Percentiles rank a stretch among this genome's conserved stretches.
phyloP scores from a whole-genome alignment of 768 basidiomycete species.

The Amanita phalloides region DNA sequence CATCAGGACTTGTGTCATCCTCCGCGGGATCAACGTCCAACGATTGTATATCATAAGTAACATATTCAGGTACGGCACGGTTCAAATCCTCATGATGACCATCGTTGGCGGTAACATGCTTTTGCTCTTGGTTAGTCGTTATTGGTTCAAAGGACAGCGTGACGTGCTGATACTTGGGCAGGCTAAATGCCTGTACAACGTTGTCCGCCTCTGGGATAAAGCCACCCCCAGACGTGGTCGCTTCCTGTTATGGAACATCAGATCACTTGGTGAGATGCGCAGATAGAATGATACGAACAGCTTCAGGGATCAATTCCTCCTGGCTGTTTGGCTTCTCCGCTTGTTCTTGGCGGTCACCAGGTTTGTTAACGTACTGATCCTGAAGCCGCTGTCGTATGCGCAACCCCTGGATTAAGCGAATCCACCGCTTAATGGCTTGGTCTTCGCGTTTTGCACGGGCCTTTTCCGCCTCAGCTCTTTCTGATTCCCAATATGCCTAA shows the following conservation, averaged over 20 bases:
- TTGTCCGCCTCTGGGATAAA: constrained; percentile 63
- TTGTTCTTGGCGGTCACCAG: not conserved
- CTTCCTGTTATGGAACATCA: constrained; percentile 5
- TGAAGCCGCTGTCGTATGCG: constrained; percentile 77
- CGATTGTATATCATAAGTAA: constrained; percentile 26
- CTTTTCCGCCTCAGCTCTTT: constrained; percentile 68
- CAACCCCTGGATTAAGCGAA: constrained; percentile 77
- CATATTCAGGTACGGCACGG: constrained; percentile 14
- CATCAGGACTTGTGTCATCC: constrained; percentile 7
- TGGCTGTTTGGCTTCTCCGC: constrained; percentile 5
- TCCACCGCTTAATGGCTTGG: constrained; percentile 80
- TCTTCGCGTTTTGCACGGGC: constrained; percentile 69
- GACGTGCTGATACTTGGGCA: constrained; percentile 48
- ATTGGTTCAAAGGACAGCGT: constrained; percentile 12
- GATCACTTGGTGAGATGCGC: not conserved
- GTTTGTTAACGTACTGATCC: constrained; percentile 48
- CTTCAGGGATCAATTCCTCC: constrained; percentile 6
- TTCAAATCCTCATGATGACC: constrained; percentile 12
- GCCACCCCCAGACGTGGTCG: constrained; percentile 16
- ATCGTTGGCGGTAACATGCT: not conserved
- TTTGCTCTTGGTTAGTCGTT: not conserved
- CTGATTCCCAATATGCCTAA: constrained; percentile 81
- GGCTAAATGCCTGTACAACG: constrained; percentile 61
- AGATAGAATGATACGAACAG: not conserved
- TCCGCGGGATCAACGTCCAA: constrained; percentile 23